These are phyloP conservation scores for Acanthamoeba divionensis DNA, from an alignment of 208 protist genomes.

Conservation along the genomic window DNA sequence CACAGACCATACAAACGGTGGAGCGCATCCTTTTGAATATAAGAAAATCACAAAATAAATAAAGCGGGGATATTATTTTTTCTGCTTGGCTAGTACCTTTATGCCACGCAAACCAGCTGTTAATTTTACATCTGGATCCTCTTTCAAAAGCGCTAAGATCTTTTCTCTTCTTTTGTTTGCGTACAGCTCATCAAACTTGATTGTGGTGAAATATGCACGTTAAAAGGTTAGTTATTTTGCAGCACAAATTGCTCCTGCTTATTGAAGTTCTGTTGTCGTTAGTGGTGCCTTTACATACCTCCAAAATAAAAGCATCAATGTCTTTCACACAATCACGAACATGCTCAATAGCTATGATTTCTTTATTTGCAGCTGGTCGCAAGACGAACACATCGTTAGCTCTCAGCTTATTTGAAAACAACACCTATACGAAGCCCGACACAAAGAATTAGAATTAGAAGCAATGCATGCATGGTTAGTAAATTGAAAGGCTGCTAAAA, in stretches of 20 bases:
- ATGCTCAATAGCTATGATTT: background rate
- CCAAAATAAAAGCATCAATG: background rate
- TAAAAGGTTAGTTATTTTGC: too few species aligned
- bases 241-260: background rate
- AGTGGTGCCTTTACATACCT: background rate
- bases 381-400: conserved; percentile 10
- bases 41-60: too few species aligned
- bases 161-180: conserved; percentile 7
- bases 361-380: background rate
- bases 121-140: background rate
- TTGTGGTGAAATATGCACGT: too few species aligned
- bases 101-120: background rate
- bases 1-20: background rate
- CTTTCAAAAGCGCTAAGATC: conserved; percentile 20
- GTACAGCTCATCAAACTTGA: background rate
- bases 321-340: background rate
- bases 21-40: too few species aligned
- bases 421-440: background rate
- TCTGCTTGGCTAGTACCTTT: too few species aligned
- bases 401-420: background rate
- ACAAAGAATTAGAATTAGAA: background rate
- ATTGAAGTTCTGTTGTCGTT: background rate
- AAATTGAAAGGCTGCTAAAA: background rate
- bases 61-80: too few species aligned
- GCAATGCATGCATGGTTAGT: background rate